Conservation (phyloP, 306 rosid genomes). For the Cucumis sativus region DNA sequence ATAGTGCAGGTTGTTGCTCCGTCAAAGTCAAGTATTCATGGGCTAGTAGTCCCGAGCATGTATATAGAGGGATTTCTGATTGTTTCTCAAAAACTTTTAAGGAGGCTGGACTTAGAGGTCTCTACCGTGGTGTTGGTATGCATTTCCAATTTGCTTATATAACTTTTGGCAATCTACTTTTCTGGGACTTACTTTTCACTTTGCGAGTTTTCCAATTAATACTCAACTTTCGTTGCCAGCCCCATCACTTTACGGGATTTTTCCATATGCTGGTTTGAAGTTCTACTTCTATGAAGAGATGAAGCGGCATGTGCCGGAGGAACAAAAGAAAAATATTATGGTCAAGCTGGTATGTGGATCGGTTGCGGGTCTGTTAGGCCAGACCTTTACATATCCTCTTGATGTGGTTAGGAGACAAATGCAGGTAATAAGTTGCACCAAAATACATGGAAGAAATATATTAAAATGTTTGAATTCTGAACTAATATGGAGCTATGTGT, state of each 20-base stretch:
- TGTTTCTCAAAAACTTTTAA: slow-evolving; percentile 67
- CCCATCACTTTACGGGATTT: slow-evolving; percentile 88
- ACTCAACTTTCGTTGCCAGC: slow-evolving; percentile 37
- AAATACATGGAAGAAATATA: neutral
- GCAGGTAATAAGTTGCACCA: slow-evolving; percentile 54
- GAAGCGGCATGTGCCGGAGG: slow-evolving; percentile 81
- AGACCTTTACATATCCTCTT: slow-evolving; percentile 91
- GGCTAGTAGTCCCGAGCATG: slow-evolving; percentile 29
- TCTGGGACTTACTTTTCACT: slow-evolving; percentile 20
- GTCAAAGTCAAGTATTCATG: slow-evolving; percentile 29
- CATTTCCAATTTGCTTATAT: slow-evolving; percentile 14
- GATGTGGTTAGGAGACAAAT: slow-evolving; percentile 98
- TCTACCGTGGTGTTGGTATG: slow-evolving; percentile 92
- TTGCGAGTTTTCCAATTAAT: slow-evolving; percentile 10
- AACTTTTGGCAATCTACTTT: slow-evolving; percentile 3
- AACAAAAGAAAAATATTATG: slow-evolving; percentile 50
- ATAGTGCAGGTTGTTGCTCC: slow-evolving; percentile 60
- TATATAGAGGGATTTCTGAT: slow-evolving; percentile 68
- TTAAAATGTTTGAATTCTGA: neutral
- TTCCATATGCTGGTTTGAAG: slow-evolving; percentile 94
- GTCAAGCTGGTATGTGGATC: slow-evolving; percentile 87
- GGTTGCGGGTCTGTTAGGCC: slow-evolving; percentile 86
- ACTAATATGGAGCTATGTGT: neutral
- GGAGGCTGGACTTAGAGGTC: slow-evolving; percentile 74
- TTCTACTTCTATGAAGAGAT: slow-evolving; percentile 91